phyloP scores from a whole-genome alignment of 306 rosid genomes.

The Quercus variabilis region DNA sequence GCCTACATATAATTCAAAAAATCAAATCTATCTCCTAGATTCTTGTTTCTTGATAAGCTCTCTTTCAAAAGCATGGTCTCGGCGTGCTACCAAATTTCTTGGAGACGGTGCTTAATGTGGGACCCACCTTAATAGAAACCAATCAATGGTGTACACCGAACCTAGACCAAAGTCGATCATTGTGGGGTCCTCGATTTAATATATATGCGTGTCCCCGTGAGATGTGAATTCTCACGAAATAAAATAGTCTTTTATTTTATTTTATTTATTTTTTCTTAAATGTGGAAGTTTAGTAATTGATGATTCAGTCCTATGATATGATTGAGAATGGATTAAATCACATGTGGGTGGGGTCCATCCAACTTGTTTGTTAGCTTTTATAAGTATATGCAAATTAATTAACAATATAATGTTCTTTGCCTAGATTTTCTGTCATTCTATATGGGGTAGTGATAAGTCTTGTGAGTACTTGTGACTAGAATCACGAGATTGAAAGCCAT shows the following conservation, averaged over 20 bases:
- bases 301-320: not conserved
- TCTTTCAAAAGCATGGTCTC: not conserved
- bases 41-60: not conserved
- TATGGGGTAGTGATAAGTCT: not conserved
- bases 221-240: too few relatives aligned
- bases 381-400: not conserved
- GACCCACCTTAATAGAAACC: not conserved
- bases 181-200: not conserved
- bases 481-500: not conserved
- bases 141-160: not conserved
- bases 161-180: not conserved
- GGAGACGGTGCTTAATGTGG: not conserved
- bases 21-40: not conserved
- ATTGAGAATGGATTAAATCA: not conserved
- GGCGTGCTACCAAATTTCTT: not conserved
- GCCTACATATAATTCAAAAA: not conserved
- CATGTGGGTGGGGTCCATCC: slow-evolving; percentile 11
- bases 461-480: not conserved
- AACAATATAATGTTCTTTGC: not conserved
- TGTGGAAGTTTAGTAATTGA: not conserved
- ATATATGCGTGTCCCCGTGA: too few relatives aligned
- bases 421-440: not conserved
- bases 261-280: not conserved
- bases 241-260: too few relatives aligned
- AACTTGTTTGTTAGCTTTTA: not conserved